Base-by-base conservation (phyloP, 139 green algal species). In the Helicosporidium sp. region DNA sequence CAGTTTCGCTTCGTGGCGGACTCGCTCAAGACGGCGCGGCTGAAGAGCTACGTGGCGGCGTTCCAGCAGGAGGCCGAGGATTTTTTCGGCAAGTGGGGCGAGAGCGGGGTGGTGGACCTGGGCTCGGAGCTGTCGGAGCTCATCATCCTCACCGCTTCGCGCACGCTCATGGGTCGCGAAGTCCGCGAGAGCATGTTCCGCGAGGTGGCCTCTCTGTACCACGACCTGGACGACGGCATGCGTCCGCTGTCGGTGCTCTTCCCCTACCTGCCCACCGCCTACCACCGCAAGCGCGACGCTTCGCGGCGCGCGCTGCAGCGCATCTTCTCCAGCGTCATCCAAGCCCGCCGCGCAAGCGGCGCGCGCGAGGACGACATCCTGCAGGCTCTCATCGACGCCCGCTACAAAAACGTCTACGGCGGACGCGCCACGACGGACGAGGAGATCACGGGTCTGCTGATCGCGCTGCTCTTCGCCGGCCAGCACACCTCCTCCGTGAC, bases 401-500 rank as follows among this genome's bases (percentile, higher is more conserved):
- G 54, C 18, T 93, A 93, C 57, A 70, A 79, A 48, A 73, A 84
- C 40, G 69, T 78, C 26, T 66, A 80, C 26, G 69, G 66, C 35
- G 89, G 87, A 1, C 69, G 83, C 3, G 34, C 44, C 26, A 63
- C 82, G 22, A 94, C 65, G 8, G 82, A 93, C 43, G 75, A 84
- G 22, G 82, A 98, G 72, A 91, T 95, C 48, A 74, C 78, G 16
- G 89, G 89, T n/a, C 70, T 98, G 66, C 80, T 98, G 23, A 98
- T 95, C 46, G 89, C 88, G 5, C 71, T 76, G 17, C 71, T 98
- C 28, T 98, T 98, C 61, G 89, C 83, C 13, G 88, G 89, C 15
- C 89, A 96, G 73, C 89, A 98, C 73, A 98, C 89, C 23, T 87
- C 69, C 46, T 85, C 74, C 43, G 83, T 95, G 64, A 98, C 88